Base-by-base conservation (phyloP, 371 early-diverging fungal genomes). In the Syncephalis fuscata region DNA sequence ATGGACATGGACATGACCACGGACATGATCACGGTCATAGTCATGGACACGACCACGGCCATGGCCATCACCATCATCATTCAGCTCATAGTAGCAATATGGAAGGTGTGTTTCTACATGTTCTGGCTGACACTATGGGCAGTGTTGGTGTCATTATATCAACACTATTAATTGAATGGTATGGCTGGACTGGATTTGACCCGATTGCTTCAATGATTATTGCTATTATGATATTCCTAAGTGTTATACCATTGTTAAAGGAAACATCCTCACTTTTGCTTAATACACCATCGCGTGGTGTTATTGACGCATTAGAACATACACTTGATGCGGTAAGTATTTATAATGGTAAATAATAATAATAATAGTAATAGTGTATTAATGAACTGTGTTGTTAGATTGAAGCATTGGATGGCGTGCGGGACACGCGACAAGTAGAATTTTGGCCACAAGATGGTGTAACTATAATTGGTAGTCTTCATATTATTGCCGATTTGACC, bases 111-210 rank as follows among this genome's bases (percentile, higher is more conserved):
- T 96, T 93, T 60, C 61, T 96, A 51, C 97, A 95, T 53, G 81
- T 96, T 32, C 65, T 96, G 57, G 90, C 92, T 3, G 97, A 96
- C 63, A 88, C 94, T 1, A 68, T 96, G 14, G 97, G 97, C 5
- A 89, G 90, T 23, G 88, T 91, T 1, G 93, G 92, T 43, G 94
- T 96, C 1, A 91, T 96, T 47, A 73, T 89, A 16, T 92, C 92
- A 0, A 83, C 91, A 0, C 52, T 92, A n/a, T 58, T 92, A 32
- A 89, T 96, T 37, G 65, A 84, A 57, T 76, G 66, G 63, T 89
- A 83, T 60, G 91, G 87, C 3, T 92, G 93, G 93, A 84, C 83
- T 11, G 91, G 92, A 27, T 80, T 90, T 44, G 97, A 96, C 61
- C 93, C 97, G 0, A 71, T 92, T 41, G 90, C 91, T n/a, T 91